phyloP scores from a whole-genome alignment of 495 filamentous ascomycete species.

The Penicillium goetzii region DNA sequence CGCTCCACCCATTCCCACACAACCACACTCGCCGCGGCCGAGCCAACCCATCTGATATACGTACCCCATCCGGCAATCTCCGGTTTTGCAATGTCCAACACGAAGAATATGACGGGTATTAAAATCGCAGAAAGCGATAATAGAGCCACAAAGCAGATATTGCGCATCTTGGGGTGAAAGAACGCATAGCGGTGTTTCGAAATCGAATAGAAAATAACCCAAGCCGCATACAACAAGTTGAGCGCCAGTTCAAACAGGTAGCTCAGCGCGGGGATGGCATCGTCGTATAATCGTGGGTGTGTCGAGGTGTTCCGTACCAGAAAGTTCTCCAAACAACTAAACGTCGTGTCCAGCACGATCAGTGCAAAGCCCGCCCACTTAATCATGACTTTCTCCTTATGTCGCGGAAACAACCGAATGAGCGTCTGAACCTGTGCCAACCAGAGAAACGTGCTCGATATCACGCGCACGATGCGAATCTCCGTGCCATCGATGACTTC shows the following conservation, averaged over 20 bases:
- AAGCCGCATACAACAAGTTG: slow-evolving; percentile 87
- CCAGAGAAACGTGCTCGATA: slow-evolving; percentile 95
- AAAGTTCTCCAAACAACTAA: slow-evolving; percentile 88
- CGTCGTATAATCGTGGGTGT: slow-evolving; percentile 73
- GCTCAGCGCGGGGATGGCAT: slow-evolving; percentile 88
- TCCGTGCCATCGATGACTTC: slow-evolving; percentile 80
- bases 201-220: slow-evolving; percentile 93
- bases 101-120: slow-evolving; percentile 94
- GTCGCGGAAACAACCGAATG: slow-evolving; percentile 91
- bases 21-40: slow-evolving; percentile 91
- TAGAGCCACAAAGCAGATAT: slow-evolving; percentile 82
- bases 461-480: slow-evolving; percentile 83
- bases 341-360: slow-evolving; percentile 86
- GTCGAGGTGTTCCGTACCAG: slow-evolving; percentile 59
- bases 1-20: slow-evolving; percentile 99
- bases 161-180: slow-evolving; percentile 89
- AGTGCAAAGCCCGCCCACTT: slow-evolving; percentile 97
- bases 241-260: slow-evolving; percentile 93
- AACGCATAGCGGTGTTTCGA: slow-evolving; percentile 93
- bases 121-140: slow-evolving; percentile 79
- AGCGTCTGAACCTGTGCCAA: slow-evolving; percentile 95
- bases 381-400: slow-evolving; percentile 97
- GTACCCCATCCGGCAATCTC: slow-evolving; percentile 94
- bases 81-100: slow-evolving; percentile 86
- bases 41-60: slow-evolving; percentile 96